These are phyloP conservation scores for Aspergillus fumigatiaffinis DNA, from an alignment of 2,329 filamentous ascomycete species.

Conservation along the genomic window DNA sequence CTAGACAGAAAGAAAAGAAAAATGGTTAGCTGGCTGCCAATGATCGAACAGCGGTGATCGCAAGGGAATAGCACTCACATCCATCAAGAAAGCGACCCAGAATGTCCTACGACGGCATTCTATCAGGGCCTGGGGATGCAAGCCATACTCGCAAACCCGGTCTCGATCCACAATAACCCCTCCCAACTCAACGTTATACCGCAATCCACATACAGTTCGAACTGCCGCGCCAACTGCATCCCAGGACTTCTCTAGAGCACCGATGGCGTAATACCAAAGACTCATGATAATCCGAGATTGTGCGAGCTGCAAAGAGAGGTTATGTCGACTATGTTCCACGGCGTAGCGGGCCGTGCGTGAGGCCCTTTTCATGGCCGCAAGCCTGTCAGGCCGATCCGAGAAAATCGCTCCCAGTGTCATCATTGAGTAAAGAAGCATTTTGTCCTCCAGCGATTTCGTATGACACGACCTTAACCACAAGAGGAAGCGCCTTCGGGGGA, in stretches of 20 bases:
- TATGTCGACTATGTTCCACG: slow-evolving; percentile 48
- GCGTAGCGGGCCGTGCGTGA: slow-evolving; percentile 57
- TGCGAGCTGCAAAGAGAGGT: slow-evolving; percentile 59
- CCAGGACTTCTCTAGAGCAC: slow-evolving; percentile 57
- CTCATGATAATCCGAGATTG: slow-evolving; percentile 65
- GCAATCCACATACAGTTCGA: slow-evolving; percentile 56
- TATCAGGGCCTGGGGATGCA: slow-evolving; percentile 55
- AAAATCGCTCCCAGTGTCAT: slow-evolving; percentile 57
- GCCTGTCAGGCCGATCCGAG: slow-evolving; percentile 44
- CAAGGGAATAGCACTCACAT: slow-evolving; percentile 45
- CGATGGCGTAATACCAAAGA: slow-evolving; percentile 61
- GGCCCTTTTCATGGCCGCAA: slow-evolving; percentile 46
- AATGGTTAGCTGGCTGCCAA: not conserved
- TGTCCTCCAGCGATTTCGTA: slow-evolving; percentile 52
- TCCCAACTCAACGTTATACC: slow-evolving; percentile 60
- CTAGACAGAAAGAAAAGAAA: slow-evolving; percentile 27
- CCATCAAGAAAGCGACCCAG: slow-evolving; percentile 68
- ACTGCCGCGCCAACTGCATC: slow-evolving; percentile 62
- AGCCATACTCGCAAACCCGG: slow-evolving; percentile 52
- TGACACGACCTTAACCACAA: slow-evolving; percentile 49
- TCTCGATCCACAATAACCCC: slow-evolving; percentile 46
- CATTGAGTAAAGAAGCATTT: slow-evolving; percentile 59
- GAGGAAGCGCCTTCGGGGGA: slow-evolving; percentile 52
- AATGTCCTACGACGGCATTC: slow-evolving; percentile 69
- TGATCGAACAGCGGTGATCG: not conserved